Evolutionary conservation across 2,329 filamentous ascomycete species (phyloP).

Genomic region (Verticillium albo-atrum): DNA sequence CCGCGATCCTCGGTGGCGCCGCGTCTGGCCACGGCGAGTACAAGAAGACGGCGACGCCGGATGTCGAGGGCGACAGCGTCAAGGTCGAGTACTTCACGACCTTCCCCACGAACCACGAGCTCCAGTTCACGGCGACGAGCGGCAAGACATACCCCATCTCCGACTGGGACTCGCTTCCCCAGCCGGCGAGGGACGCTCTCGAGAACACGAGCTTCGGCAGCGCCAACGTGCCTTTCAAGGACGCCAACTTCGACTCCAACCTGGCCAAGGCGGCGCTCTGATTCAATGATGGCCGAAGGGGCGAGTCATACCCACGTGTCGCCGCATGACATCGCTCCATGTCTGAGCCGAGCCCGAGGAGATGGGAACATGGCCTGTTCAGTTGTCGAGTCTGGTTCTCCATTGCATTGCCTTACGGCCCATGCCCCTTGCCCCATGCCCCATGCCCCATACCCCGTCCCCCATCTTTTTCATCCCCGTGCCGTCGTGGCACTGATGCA

Average conservation of each 20-base stretch:
- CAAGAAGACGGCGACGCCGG: constrained; percentile 16
- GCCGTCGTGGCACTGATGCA: neutral
- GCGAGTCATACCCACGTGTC: no score
- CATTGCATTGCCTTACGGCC: no score
- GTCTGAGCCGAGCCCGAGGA: no score
- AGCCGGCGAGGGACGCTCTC: constrained; percentile 26
- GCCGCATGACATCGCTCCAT: no score
- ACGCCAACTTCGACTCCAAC: constrained; percentile 10
- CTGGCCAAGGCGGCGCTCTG: constrained; percentile 10
- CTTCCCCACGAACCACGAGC: constrained; percentile 28
- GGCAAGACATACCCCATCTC: constrained; percentile 33
- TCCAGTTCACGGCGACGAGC: constrained; percentile 24
- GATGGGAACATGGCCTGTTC: no score
- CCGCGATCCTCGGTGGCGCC: constrained; percentile 22
- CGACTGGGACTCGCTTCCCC: constrained; percentile 31
- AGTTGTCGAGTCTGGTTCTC: no score
- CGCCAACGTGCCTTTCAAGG: constrained; percentile 33
- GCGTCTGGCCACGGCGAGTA: constrained; percentile 26
- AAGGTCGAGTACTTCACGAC: constrained; percentile 23
- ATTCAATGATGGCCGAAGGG: neutral
- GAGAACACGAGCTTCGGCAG: constrained; percentile 30
- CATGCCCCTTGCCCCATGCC: no score
- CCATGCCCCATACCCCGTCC: no score
- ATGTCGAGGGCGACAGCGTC: constrained; percentile 18
- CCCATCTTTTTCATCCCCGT: neutral